These are phyloP conservation scores for Mycena albidolilacea DNA, from an alignment of 768 basidiomycete genomes.

Conservation along the genomic window DNA sequence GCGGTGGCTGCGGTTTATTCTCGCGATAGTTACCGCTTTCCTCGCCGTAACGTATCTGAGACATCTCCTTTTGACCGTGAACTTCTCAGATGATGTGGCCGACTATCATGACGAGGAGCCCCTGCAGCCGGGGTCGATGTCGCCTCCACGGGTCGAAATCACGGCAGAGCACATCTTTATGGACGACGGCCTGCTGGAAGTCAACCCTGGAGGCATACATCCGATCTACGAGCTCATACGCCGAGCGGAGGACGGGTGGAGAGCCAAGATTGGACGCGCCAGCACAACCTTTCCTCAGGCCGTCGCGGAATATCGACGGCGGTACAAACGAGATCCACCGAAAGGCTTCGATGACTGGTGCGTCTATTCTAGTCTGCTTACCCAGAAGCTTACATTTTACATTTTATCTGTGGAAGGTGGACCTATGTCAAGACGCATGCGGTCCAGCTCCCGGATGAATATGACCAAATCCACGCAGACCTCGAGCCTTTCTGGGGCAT, in stretches of 20 bases:
- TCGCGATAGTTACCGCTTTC: background rate
- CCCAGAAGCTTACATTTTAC: conserved; percentile 33
- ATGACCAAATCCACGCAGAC: conserved; percentile 80
- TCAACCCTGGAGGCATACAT: conserved; percentile 56
- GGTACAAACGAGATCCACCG: conserved; percentile 87
- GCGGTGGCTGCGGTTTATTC: background rate
- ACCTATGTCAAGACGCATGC: conserved; percentile 74
- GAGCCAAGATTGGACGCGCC: conserved; percentile 70
- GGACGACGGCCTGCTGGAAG: conserved; percentile 53
- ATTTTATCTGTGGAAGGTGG: conserved; percentile 54
- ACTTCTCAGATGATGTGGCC: background rate
- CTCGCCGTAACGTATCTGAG: background rate
- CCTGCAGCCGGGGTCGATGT: background rate
- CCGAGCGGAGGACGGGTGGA: conserved; percentile 56
- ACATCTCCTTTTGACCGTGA: background rate
- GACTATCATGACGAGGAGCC: background rate
- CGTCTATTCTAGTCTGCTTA: conserved; percentile 36
- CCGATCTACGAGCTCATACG: conserved; percentile 62
- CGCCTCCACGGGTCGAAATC: background rate
- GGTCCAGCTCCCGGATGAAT: conserved; percentile 90
- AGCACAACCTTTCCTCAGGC: conserved; percentile 84
- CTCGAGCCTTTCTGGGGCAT: conserved; percentile 89
- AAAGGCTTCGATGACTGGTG: conserved; percentile 92
- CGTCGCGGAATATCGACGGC: conserved; percentile 79
- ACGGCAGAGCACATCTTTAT: conserved; percentile 10